Conservation (phyloP, 176 grass and related monocot genomes). For the Carex cristatella region DNA sequence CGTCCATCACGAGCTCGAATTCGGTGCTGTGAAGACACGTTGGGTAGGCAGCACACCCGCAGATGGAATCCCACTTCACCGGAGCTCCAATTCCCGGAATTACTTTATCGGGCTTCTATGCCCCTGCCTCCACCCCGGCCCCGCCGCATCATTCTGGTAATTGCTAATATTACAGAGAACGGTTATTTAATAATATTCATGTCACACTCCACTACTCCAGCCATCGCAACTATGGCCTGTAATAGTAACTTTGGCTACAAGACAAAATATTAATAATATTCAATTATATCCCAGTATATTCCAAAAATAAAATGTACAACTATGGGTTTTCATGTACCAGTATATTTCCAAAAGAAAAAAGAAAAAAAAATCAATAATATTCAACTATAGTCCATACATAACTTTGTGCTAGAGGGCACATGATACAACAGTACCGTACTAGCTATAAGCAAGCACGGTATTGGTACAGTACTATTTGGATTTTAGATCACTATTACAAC, state of each 20-base stretch:
- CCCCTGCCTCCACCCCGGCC: conserved; percentile 20
- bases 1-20: conserved; percentile 11
- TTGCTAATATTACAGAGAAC: neutral
- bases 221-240: neutral
- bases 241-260: neutral
- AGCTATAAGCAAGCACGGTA: neutral
- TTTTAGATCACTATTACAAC: neutral
- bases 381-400: neutral
- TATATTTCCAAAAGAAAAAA: neutral
- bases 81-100: conserved; percentile 24
- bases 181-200: neutral
- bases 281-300: neutral
- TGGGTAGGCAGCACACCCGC: conserved; percentile 23
- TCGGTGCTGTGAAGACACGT: conserved; percentile 65
- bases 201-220: neutral
- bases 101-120: neutral
- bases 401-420: neutral
- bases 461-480: neutral
- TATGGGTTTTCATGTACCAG: neutral
- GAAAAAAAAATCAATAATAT: neutral
- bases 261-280: no score
- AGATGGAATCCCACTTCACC: neutral
- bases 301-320: neutral
- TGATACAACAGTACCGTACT: neutral
- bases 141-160: conserved; percentile 60